Evolutionary conservation across 2,329 filamentous ascomycete species (phyloP), one percentile per base, ranked within the genome.

Genomic region (Pestalotiopsis sp.): DNA sequence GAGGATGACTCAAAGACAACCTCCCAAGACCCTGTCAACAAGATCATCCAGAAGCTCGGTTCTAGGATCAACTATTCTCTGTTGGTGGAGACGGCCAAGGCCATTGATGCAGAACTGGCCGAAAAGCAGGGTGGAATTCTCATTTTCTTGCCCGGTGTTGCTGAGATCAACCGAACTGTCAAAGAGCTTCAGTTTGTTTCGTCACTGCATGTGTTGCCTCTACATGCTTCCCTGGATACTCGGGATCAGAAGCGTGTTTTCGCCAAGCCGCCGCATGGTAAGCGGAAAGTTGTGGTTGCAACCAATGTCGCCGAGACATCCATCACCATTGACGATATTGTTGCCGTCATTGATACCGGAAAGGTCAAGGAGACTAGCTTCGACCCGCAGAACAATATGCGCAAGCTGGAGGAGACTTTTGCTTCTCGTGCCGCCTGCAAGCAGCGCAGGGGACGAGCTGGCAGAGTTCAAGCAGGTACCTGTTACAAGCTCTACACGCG

Each of bases 241-340:
- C 87, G 87, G 2, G 95, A 98, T 74, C 96, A 99, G 80, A 92
- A 93, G 70, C 88, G 90, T 27, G 96, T 99, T 0, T 99, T 99
- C 78, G 86, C 89, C 36, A 85, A 86, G 14, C 83, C 96, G 4
- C 95, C 95, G 0, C 79, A 83, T 2, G 94, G 94, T 0, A 95
- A 94, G 81, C 88, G 96, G 45, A 99, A 99, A 81, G 89, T 99
- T 13, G 93, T 99, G 41, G 93, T 95, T 6, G 94, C 96, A 1
- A 99, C 96, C 59, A 99, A 99, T 76, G 95, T 99, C 2, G 96
- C 96, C 2, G 96, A 99, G 79, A 99, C 96, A 0, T 98, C 96
- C 2, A 98, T 99, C 78, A 99, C 96, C 0, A 99, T 99, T 70
- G 95, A 98, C 77, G 96, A 99, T 77, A 93, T 99, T 66, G 93